A percentile compares a stretch with the other conserved stretches of the same genome.
Conservation (phyloP, 148 eudicot species). For the Fallopia convolvulus region DNA sequence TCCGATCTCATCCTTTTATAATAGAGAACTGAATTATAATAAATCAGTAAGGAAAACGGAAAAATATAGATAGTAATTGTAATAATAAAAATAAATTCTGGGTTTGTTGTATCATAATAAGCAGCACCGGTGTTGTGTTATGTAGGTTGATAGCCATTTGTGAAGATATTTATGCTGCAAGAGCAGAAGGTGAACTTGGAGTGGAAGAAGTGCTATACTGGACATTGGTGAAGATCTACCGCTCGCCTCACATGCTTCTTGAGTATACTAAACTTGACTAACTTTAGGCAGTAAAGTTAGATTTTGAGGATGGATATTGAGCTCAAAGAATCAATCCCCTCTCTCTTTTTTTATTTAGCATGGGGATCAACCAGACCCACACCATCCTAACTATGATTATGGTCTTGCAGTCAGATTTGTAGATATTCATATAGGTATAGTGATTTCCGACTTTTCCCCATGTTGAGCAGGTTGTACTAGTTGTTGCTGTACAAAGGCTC, state of each 20-base stretch:
- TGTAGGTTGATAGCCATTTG: conserved; percentile 83
- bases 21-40: too few relatives aligned
- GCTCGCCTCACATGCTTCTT: conserved; percentile 93
- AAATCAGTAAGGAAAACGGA: too few relatives aligned
- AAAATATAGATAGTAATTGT: too few relatives aligned
- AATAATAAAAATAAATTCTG: too few relatives aligned
- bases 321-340: not conserved
- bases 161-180: conserved; percentile 94
- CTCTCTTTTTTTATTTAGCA: not conserved
- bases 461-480: not conserved
- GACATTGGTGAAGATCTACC: conserved; percentile 85
- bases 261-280: conserved; percentile 90
- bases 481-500: not conserved
- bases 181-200: conserved; percentile 97
- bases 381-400: not conserved
- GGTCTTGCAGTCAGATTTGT: not conserved
- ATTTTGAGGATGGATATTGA: not conserved
- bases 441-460: not conserved
- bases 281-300: not conserved
- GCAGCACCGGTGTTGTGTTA: not conserved
- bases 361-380: not conserved
- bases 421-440: not conserved
- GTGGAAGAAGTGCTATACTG: conserved; percentile 96
- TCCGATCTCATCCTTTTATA: too few relatives aligned
- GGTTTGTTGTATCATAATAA: too few relatives aligned